These are phyloP conservation scores for Chamaecrista fasciculata DNA, from an alignment of 306 rosid genomes.

Conservation along the genomic window DNA sequence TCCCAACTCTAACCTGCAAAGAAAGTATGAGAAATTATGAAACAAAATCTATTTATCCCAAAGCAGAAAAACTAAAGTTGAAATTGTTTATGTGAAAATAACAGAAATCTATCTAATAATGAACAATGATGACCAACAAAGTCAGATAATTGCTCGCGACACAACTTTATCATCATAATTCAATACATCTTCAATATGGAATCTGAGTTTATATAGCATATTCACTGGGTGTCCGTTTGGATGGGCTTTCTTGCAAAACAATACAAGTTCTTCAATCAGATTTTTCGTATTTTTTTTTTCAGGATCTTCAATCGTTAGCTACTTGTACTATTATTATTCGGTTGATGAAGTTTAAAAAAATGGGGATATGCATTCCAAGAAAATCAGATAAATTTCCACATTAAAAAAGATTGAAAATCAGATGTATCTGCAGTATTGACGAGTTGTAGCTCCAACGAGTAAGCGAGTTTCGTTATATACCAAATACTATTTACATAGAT, in stretches of 20 bases:
- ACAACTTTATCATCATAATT: neutral
- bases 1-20: conserved; percentile 77
- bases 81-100: neutral
- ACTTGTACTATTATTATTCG: too few species aligned
- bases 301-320: too few species aligned
- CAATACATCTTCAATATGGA: neutral
- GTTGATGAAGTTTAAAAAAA: neutral
- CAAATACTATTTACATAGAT: neutral
- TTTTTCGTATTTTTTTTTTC: neutral
- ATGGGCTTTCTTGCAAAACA: neutral
- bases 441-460: neutral
- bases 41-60: neutral
- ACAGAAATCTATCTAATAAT: neutral
- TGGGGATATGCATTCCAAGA: neutral
- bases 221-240: neutral
- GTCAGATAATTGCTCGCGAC: neutral
- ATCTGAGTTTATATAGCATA: neutral
- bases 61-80: neutral
- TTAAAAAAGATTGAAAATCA: neutral
- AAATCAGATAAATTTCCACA: neutral
- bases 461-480: neutral
- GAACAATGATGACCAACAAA: neutral
- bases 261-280: neutral
- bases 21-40: conserved; percentile 4
- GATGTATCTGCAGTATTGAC: neutral